Conservation (phyloP, 805 yeast genomes). For the Wickerhamiella cacticola region DNA sequence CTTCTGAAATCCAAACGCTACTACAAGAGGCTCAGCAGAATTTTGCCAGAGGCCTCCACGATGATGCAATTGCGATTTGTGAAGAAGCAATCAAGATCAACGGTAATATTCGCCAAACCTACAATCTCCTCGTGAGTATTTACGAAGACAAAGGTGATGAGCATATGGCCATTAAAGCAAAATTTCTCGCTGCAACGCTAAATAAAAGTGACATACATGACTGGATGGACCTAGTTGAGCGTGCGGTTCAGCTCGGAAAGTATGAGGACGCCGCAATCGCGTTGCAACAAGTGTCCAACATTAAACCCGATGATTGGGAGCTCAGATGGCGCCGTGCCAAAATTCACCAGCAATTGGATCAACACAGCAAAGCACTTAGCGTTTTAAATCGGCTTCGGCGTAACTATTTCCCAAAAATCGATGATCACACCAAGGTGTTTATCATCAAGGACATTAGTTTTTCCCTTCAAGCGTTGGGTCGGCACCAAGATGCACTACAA, state of each 20-base stretch:
- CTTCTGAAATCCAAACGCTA: slow-evolving; percentile 18
- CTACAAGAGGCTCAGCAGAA: slow-evolving; percentile 19
- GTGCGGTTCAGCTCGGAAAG: slow-evolving; percentile 55
- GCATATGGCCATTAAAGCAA: slow-evolving; percentile 28
- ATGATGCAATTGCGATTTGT: slow-evolving; percentile 24
- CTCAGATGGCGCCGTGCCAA: slow-evolving; percentile 65
- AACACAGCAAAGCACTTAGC: slow-evolving; percentile 23
- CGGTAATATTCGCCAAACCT: slow-evolving; percentile 25
- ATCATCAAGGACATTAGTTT: slow-evolving; percentile 23
- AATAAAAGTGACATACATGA: slow-evolving; percentile 71
- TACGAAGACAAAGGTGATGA: slow-evolving; percentile 37
- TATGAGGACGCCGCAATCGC: slow-evolving; percentile 44
- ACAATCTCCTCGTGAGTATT: slow-evolving; percentile 31
- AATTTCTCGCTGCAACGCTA: slow-evolving; percentile 46
- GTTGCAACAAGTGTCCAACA: slow-evolving; percentile 74
- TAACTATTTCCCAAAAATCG: slow-evolving; percentile 23
- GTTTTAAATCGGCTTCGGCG: slow-evolving; percentile 21
- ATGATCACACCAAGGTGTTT: slow-evolving; percentile 36
- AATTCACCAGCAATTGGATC: slow-evolving; percentile 24
- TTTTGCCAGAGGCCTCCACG: slow-evolving; percentile 21
- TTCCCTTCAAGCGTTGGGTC: slow-evolving; percentile 18
- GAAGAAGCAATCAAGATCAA: slow-evolving; percentile 27
- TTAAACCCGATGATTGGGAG: slow-evolving; percentile 65
- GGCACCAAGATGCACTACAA: slow-evolving; percentile 14
- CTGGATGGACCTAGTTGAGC: slow-evolving; percentile 78